Evolutionary conservation across 176 grass and related monocot genomes (phyloP).

Genomic region (Avena atlantica): DNA sequence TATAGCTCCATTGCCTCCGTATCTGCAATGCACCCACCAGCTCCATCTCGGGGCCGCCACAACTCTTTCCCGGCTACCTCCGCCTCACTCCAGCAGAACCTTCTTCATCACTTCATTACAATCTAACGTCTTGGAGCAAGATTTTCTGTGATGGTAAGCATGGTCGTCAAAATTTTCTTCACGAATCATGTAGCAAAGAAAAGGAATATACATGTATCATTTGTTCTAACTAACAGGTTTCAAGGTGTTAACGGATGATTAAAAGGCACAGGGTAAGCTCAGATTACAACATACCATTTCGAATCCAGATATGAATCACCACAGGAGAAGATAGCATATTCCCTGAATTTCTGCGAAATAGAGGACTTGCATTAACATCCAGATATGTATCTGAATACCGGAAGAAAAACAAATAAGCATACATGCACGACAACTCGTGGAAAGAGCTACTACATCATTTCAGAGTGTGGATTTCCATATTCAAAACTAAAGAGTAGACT

Average conservation of each 20-base stretch:
- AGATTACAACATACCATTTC: not conserved
- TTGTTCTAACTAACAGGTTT: not conserved
- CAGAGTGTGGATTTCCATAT: not conserved
- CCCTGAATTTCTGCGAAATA: not conserved
- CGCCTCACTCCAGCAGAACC: no score
- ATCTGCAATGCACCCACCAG: no score
- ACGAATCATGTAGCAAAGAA: not conserved
- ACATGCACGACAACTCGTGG: not conserved
- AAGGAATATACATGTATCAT: not conserved
- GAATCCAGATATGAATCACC: not conserved
- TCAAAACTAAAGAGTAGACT: not conserved
- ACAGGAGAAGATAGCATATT: not conserved
- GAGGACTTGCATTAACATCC: not conserved
- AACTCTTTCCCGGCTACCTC: no score
- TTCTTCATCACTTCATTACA: no score
- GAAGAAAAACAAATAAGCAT: not conserved
- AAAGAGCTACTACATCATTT: not conserved
- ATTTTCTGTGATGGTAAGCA: no score
- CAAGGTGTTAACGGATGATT: not conserved
- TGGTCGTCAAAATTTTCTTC: not conserved
- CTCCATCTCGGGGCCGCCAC: no score
- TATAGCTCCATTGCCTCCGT: no score
- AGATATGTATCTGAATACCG: not conserved
- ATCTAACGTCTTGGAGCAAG: no score
- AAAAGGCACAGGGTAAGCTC: not conserved